Evolutionary conservation across 331 rosid genomes (phyloP).

Genomic region (Malus hybrid): DNA sequence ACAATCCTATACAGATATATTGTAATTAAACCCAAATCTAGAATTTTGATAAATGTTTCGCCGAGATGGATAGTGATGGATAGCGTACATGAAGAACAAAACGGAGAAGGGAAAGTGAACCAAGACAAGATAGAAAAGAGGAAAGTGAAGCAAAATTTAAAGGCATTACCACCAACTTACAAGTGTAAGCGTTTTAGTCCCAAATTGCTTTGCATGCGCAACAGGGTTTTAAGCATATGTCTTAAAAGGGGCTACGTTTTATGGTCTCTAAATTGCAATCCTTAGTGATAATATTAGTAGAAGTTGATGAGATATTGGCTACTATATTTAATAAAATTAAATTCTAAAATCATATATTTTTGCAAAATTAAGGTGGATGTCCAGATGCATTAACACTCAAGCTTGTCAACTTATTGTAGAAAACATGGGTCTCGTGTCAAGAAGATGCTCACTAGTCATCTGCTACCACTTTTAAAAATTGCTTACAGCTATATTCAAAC

Average conservation of each 20-base stretch:
- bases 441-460: too few relatives aligned
- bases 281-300: background rate
- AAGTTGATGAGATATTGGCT: too few relatives aligned
- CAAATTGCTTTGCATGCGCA: background rate
- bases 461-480: too few relatives aligned
- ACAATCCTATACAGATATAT: background rate
- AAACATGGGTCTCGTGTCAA: too few relatives aligned
- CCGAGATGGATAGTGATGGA: too few relatives aligned
- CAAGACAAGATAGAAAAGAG: background rate
- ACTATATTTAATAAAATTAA: too few relatives aligned
- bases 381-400: too few relatives aligned
- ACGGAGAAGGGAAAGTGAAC: background rate
- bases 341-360: too few relatives aligned
- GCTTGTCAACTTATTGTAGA: too few relatives aligned
- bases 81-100: background rate
- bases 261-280: background rate
- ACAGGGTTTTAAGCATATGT: background rate
- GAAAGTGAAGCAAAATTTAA: background rate
- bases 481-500: background rate
- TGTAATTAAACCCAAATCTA: too few relatives aligned
- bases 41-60: too few relatives aligned
- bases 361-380: too few relatives aligned
- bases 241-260: background rate
- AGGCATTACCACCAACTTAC: background rate
- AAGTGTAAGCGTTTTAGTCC: background rate